Percentiles rank a stretch among this genome's conserved stretches.
These are phyloP conservation scores for Russula abietina DNA, from an alignment of 768 basidiomycete genomes.

Conservation along the genomic window DNA sequence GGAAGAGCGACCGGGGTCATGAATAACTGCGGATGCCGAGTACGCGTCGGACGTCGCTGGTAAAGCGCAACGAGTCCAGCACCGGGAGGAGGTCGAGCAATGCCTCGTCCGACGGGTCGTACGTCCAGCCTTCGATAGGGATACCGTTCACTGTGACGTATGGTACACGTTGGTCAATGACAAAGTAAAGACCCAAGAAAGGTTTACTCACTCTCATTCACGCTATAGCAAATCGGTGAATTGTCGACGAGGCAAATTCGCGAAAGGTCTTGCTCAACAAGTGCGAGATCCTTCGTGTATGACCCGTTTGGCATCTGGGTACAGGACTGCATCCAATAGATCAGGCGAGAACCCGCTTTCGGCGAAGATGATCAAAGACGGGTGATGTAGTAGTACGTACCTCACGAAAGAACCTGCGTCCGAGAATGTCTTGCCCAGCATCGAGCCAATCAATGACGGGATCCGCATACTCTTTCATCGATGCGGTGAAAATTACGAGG, in stretches of 20 bases:
- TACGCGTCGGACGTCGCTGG: constrained; percentile 88
- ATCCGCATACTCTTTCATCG: constrained; percentile 99
- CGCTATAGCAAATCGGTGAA: constrained; percentile 85
- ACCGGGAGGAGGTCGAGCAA: constrained; percentile 92
- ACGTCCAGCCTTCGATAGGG: constrained; percentile 98
- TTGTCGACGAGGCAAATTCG: constrained; percentile 95
- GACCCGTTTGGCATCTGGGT: constrained; percentile 87
- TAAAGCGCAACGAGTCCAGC: constrained; percentile 93
- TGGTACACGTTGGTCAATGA: background rate
- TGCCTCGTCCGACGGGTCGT: constrained; percentile 94
- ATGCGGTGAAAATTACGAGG: constrained; percentile 96
- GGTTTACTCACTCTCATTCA: constrained; percentile 73
- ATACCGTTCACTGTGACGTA: constrained; percentile 83
- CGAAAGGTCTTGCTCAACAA: constrained; percentile 87
- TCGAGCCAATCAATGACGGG: constrained; percentile 99
- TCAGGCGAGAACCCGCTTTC: background rate
- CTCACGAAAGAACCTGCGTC: constrained; percentile 86
- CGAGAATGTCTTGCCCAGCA: constrained; percentile 85
- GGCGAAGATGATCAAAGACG: background rate
- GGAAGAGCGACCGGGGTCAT: constrained; percentile 24
- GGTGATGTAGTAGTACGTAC: constrained; percentile 33
- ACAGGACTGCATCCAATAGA: constrained; percentile 59
- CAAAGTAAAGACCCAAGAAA: background rate
- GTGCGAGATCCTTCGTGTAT: constrained; percentile 87
- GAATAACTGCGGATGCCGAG: constrained; percentile 65